Evolutionary conservation across 257 asterid genomes (phyloP), one percentile per base, ranked within the genome.

Genomic region (Solanum pinnatisectum): DNA sequence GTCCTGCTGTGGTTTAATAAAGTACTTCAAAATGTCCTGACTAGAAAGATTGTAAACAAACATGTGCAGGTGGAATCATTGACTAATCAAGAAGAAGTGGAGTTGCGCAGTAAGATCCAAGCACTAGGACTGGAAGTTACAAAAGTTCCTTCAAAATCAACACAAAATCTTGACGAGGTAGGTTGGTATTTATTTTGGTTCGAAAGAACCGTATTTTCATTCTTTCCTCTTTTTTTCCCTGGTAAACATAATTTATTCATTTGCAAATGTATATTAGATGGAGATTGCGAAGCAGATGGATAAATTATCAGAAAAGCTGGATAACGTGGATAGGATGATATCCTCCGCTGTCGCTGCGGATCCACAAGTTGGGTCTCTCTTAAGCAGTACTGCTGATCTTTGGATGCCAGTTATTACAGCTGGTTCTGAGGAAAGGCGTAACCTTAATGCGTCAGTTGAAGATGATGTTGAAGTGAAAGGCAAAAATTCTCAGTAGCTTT

Each of bases 391-490:
- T 3, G 96, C 98, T 60, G 96, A 96, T 92, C 93, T 97, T 10
- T 95, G 99, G 99, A 91, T 96, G 95, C 98, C 98, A 0, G 98
- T 97, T 89, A 95, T 97, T 37, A 97, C 98, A 44, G 99, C 99
- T 49, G 91, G 92, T 78, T 95, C 96, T 56, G 96, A 94, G 89
- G 98, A 96, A 88, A 94, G 99, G 78, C 92, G 95, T 40, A 93
- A 92, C 84, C 96, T 95, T 63, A 89, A 92, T 23, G 87, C 93
- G 5, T 10, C 90, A 13, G 84, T 88, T 46, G 94, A 89, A 52
- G 94, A 90, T 76, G 87, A 90, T 88, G 90, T 85, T 27, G 92
- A 90, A 90, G 92, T 25, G 37, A 89, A 91, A 22, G 93, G 88
- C 72, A 92, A 95, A 84, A 89, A 90, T 83, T 87, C 94, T 20